Evolutionary conservation across 768 basidiomycete genomes (phyloP), one percentile per base, ranked within the genome.

Genomic region (Kwoniella mangroviensis): DNA sequence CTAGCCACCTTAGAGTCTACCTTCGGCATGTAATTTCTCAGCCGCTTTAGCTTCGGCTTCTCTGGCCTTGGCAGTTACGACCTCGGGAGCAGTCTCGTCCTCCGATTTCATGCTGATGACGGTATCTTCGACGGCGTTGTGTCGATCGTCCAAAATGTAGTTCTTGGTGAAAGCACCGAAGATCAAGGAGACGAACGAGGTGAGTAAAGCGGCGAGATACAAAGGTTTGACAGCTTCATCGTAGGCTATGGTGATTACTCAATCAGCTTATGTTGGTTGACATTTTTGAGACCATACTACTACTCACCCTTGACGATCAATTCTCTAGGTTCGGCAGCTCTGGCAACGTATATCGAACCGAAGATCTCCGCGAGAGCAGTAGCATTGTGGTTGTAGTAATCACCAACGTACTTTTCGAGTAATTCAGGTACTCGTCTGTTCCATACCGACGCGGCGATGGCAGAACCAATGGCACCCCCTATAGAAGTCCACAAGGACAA

Each of bases 401-500:
- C 63, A 0, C 82, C 81, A 15, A 83, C 59, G 62, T 77, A 75
- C 58, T 75, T 58, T 12, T 68, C 62, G 7, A 84, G 65, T 21
- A 75, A 68, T 12, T 21, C 63, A 0, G 76, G 76, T 0, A 78
- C 67, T 19, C 65, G 34, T 26, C 71, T 65, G 42, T 68, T 78
- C 81, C 83, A 84, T 2, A 83, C 67, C 13, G 80, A 76, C 43
- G 73, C 72, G 4, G 80, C 77, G 67, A 84, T 83, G 10, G 85
- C 84, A 0, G 74, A 77, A 0, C 81, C 83, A 63, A 84, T 79
- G 0, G 81, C 75, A 49, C 81, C 81, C 19, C 84, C 85, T 40
- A 85, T 78, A 52, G 81, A 79, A 15, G 84, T 82, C 75, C 83
- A 84, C n/a, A 85, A 73, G 11, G 80, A 73, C 13, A 84, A 69